phyloP scores from a whole-genome alignment of 257 asterid genomes.

The Striga asiatica region DNA sequence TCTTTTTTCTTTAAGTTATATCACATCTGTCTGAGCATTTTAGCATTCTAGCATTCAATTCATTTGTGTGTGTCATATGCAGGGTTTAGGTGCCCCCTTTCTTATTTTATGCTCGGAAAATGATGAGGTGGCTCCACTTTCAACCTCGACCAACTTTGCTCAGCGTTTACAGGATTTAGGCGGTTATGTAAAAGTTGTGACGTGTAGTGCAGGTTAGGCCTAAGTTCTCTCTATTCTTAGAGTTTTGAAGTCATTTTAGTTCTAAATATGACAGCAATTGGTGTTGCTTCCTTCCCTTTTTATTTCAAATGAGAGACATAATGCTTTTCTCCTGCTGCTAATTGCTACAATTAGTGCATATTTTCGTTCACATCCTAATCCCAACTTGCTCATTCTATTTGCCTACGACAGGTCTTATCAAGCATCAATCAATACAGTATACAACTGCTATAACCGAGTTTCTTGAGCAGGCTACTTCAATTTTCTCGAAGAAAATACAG shows the following conservation, averaged over 20 bases:
- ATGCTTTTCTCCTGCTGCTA: not conserved
- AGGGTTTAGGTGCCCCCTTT: slow-evolving; percentile 70
- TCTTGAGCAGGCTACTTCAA: slow-evolving; percentile 50
- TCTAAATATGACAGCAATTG: no score
- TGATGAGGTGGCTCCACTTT: slow-evolving; percentile 52
- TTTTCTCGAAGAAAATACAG: slow-evolving; percentile 47
- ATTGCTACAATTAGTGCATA: not conserved
- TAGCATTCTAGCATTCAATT: slow-evolving; percentile 11
- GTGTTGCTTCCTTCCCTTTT: no score
- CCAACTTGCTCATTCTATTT: not conserved
- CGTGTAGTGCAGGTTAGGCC: slow-evolving; percentile 49
- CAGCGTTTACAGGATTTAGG: slow-evolving; percentile 54
- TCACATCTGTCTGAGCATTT: not conserved
- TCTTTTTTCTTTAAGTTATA: not conserved
- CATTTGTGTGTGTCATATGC: slow-evolving; percentile 8
- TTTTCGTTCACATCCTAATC: not conserved
- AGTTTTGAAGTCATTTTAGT: slow-evolving; percentile 1
- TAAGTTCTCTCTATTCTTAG: not conserved
- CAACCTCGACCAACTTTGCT: slow-evolving; percentile 45
- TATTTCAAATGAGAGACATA: no score
- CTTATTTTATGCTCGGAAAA: slow-evolving; percentile 60
- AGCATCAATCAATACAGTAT: slow-evolving; percentile 38
- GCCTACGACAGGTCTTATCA: slow-evolving; percentile 39
- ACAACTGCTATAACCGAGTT: slow-evolving; percentile 40
- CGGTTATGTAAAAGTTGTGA: slow-evolving; percentile 48